Evolutionary conservation across 225 moss, liverwort and hornwort genomes (phyloP), one percentile per base, ranked within the genome.

Genomic region (Sphagnum tenellum): DNA sequence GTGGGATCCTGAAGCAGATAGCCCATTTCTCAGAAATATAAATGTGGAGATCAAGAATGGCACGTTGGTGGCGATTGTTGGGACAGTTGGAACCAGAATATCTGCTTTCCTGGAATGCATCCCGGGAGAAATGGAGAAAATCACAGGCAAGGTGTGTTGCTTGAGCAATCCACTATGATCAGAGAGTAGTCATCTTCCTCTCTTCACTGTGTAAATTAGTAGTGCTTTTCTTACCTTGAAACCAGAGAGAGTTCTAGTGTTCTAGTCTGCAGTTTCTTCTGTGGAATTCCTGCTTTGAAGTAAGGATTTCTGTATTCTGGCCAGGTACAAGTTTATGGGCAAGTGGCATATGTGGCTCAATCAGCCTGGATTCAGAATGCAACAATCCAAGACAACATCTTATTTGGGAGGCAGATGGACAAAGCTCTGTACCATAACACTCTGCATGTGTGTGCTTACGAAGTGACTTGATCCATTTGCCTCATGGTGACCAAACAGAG

Each of bases 341-440:
- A 73, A 67, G 66, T 79, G 61, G 82, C 82, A 52, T 87, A 87
- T 74, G 86, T 87, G 29, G 73, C 86, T 45, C 86, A 87, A 55
- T 71, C 69, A 57, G 70, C 82, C 45, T 87, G 86, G 86, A 87
- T 87, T 58, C 86, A 87, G 55, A 69, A 79, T 62, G 86, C 77
- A 57, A 87, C 82, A 45, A 82, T 87, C 29, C 72, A 82, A 69
- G 82, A 76, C 10, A 87, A 87, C 75, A 80, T 87, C 63, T 64
- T 75, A 0, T 87, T 87, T 64, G 82, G 86, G n/a, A 79, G 77
- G 48, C 77, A 77, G 1, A 61, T 80, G 79, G 59, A 80, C 47
- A 13, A 55, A 64, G 56, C 73, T 4, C 69, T 69, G 45, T 82
- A 87, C 65, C 66, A 56, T 14, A 75, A 87, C 52, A 76, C 82